Evolutionary conservation across 306 rosid genomes (phyloP).

Genomic region (Fragaria vesca): DNA sequence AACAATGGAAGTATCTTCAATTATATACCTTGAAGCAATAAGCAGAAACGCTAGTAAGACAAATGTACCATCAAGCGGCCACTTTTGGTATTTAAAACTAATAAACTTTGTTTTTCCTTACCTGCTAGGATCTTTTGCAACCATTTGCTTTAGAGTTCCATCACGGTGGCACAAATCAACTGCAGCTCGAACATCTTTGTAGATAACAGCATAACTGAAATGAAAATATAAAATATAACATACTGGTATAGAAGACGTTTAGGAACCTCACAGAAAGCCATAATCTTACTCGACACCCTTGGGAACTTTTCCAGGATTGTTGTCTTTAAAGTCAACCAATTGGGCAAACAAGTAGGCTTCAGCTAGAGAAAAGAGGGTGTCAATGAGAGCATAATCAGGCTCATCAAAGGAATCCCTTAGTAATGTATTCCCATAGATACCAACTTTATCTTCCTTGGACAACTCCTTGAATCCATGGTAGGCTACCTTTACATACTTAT

Average conservation of each 20-base stretch:
- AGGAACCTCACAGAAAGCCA: slow-evolving; percentile 8
- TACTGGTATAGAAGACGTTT: not conserved
- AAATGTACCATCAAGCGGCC: not conserved
- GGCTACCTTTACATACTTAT: slow-evolving; percentile 97
- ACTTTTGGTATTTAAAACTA: not conserved
- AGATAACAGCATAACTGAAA: slow-evolving; percentile 78
- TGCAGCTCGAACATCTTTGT: slow-evolving; percentile 98
- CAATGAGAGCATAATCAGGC: slow-evolving; percentile 92
- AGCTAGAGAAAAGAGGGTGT: slow-evolving; percentile 93
- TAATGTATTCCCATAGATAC: slow-evolving; percentile 83
- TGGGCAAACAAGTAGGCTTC: slow-evolving; percentile 98
- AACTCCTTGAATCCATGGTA: slow-evolving; percentile 92
- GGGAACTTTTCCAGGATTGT: slow-evolving; percentile 55
- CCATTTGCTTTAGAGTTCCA: slow-evolving; percentile 97
- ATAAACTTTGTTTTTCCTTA: slow-evolving; percentile 30
- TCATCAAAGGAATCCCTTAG: slow-evolving; percentile 87
- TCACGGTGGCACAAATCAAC: slow-evolving; percentile 98
- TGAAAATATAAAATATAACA: not conserved
- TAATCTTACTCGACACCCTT: slow-evolving; percentile 65
- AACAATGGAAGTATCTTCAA: slow-evolving; percentile 70
- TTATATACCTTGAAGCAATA: slow-evolving; percentile 62
- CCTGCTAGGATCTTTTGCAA: slow-evolving; percentile 87
- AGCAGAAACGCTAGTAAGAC: slow-evolving; percentile 16
- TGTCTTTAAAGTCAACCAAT: slow-evolving; percentile 78
- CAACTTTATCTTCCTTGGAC: slow-evolving; percentile 92